Percentiles rank a stretch among this genome's conserved stretches.
phyloP scores from a whole-genome alignment of 768 basidiomycete species.

The Agaricus blazei region DNA sequence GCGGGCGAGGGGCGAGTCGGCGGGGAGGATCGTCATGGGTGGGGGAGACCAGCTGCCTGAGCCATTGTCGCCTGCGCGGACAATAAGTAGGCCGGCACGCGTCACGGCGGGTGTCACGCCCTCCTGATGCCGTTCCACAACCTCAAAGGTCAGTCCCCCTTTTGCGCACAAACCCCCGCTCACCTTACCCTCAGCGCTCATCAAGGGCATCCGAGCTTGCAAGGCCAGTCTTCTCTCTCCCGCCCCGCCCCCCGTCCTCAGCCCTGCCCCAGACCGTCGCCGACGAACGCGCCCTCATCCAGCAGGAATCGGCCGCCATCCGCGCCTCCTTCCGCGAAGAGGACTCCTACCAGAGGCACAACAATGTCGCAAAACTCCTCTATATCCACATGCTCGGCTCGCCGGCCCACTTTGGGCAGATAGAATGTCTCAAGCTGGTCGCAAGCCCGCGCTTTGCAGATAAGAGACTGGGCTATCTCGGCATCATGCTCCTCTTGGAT shows the following conservation, averaged over 20 bases:
- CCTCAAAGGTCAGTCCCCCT: slow-evolving; percentile 58
- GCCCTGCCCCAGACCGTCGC: slow-evolving; percentile 74
- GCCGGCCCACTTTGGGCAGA: slow-evolving; percentile 98
- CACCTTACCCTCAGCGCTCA: slow-evolving; percentile 62
- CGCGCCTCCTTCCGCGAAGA: slow-evolving; percentile 97
- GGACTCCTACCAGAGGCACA: slow-evolving; percentile 90
- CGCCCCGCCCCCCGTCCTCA: slow-evolving; percentile 9
- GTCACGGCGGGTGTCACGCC: too few species aligned
- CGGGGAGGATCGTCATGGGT: not conserved
- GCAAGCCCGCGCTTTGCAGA: slow-evolving; percentile 94
- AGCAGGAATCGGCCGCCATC: slow-evolving; percentile 96
- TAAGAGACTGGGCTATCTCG: slow-evolving; percentile 93
- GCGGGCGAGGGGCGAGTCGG: not conserved
- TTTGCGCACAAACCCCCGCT: too few species aligned
- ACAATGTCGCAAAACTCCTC: slow-evolving; percentile 96
- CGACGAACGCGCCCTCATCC: slow-evolving; percentile 94
- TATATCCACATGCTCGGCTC: slow-evolving; percentile 99
- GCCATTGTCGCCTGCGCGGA: not conserved
- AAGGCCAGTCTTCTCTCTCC: slow-evolving; percentile 52
- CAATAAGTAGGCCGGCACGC: too few species aligned
- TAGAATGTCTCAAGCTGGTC: slow-evolving; percentile 92
- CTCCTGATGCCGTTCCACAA: slow-evolving; percentile 72
- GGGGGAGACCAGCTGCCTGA: slow-evolving; percentile 8
- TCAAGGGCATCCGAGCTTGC: slow-evolving; percentile 97
- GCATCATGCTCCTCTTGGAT: slow-evolving; percentile 95